Evolutionary conservation across 1,284 basidiomycete species (phyloP), one percentile per base, ranked within the genome.

Genomic region (Chondrostereum purpureum): DNA sequence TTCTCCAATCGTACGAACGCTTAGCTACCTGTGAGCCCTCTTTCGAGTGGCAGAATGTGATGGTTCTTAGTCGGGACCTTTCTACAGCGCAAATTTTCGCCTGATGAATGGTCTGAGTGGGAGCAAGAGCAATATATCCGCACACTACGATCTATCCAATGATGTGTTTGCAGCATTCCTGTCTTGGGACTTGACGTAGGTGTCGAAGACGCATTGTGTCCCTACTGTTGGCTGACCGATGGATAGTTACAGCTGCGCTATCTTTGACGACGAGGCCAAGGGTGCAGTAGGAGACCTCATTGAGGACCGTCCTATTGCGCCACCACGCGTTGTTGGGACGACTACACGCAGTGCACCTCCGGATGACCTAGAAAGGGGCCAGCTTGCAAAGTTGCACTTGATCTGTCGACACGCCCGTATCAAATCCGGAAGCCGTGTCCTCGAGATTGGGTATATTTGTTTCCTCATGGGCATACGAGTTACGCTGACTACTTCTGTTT

Each of bases 71-170:
- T n/a, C n/a, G n/a, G n/a, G n/a, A n/a, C n/a, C n/a, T n/a, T n/a
- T n/a, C n/a, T n/a, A n/a, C 13, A 54, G 54, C 8, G 47, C 54
- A n/a, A 57, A 57, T 56, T 67, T 64, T 2, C 62, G 69, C 8
- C 69, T 72, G 46, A 64, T 69, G 42, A 72, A 71, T 46, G 63
- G 62, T 18, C 53, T 72, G 38, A 58, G 57, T 39, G 69, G 68
- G 45, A 63, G 64, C 42, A 59, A 69, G 24, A 64, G 63, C 38
- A 76, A 76, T 58, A n/a, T n/a, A n/a, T n/a, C n/a, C n/a, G 72
- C 72, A 8, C 73, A 77, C 55, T 75, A 77, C 50, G 74, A 77
- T 52, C 64, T 77, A 20, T 65, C 65, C 16, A 70, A 70, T 51
- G 54, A 54, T 19, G 42, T 58, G 21, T 59, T 59, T 44, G 50